phyloP scores from a whole-genome alignment of 805 yeast genomes.

The Myxozyma mucilagina region DNA sequence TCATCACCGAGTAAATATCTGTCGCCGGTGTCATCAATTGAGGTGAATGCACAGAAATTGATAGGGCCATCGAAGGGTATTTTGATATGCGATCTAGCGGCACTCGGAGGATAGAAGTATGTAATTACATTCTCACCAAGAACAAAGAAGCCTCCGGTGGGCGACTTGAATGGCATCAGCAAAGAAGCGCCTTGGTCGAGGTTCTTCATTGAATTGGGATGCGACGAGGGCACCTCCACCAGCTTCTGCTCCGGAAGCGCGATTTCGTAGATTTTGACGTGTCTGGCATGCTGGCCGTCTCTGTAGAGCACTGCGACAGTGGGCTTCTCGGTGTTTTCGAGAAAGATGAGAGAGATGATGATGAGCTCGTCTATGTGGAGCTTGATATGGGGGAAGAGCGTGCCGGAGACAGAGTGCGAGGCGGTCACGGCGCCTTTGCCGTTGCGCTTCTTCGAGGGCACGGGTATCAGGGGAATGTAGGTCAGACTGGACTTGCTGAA shows the following conservation, averaged over 20 bases:
- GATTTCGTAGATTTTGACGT: constrained; percentile 28
- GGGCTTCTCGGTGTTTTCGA: constrained; percentile 13
- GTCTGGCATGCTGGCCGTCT: constrained; percentile 25
- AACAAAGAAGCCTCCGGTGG: constrained; percentile 25
- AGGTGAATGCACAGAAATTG: constrained; percentile 27
- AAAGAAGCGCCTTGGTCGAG: constrained; percentile 28
- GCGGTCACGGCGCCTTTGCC: constrained; percentile 1
- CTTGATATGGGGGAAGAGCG: constrained; percentile 15
- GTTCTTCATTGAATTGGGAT: constrained; percentile 11
- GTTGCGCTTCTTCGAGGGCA: constrained; percentile 1
- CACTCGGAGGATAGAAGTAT: constrained; percentile 7
- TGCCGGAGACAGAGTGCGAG: not conserved
- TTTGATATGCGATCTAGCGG: constrained; percentile 4
- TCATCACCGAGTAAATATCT: constrained; percentile 31
- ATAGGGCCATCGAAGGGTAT: constrained; percentile 24
- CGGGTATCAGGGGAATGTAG: constrained; percentile 21
- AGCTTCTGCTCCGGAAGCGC: constrained; percentile 6
- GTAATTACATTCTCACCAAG: constrained; percentile 30
- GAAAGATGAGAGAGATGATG: constrained; percentile 20
- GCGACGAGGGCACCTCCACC: constrained; percentile 7
- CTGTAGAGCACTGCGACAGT: constrained; percentile 28
- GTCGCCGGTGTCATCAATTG: constrained; percentile 25
- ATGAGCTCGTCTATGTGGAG: constrained; percentile 26
- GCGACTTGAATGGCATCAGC: constrained; percentile 14
- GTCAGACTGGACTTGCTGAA: constrained; percentile 19